phyloP scores from a whole-genome alignment of 768 basidiomycete species.

The Mrakia gelida region DNA sequence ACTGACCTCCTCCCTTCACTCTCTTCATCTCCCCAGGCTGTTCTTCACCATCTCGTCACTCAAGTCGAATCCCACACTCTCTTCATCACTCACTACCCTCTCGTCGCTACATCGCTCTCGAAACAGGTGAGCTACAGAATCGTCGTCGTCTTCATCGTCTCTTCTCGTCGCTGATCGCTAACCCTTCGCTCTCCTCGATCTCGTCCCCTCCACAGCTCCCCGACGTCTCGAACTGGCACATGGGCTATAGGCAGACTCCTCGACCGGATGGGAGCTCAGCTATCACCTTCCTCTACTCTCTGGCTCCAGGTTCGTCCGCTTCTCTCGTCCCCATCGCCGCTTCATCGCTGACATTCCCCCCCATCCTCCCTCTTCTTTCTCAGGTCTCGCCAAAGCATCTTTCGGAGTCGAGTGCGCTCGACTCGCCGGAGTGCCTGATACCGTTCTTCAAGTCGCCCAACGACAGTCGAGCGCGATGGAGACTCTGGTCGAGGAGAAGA shows the following conservation, averaged over 20 bases:
- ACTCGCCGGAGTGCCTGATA: conserved; percentile 74
- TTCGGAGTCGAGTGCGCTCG: conserved; percentile 92
- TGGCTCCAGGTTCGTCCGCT: conserved; percentile 52
- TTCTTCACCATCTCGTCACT: conserved; percentile 65
- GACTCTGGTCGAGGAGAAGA: neutral
- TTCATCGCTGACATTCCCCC: neutral
- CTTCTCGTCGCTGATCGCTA: no score
- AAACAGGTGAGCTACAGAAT: no score
- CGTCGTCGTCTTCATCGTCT: no score
- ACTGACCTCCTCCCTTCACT: neutral
- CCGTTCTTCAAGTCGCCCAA: conserved; percentile 50
- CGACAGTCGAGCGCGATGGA: neutral
- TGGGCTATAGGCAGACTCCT: conserved; percentile 58
- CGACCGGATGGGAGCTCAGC: conserved; percentile 61
- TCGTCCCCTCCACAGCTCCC: neutral
- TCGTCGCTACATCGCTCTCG: conserved; percentile 17
- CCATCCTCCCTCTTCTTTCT: neutral
- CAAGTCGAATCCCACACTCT: conserved; percentile 39
- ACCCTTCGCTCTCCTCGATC: no score
- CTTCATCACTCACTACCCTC: conserved; percentile 34
- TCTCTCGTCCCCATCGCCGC: neutral
- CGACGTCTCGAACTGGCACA: conserved; percentile 52
- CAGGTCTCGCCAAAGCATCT: conserved; percentile 65
- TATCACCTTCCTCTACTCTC: conserved; percentile 79
- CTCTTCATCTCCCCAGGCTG: conserved; percentile 47